Evolutionary conservation across 352 stramenopile genomes (phyloP).

Genomic region (Sclerospora graminicola): DNA sequence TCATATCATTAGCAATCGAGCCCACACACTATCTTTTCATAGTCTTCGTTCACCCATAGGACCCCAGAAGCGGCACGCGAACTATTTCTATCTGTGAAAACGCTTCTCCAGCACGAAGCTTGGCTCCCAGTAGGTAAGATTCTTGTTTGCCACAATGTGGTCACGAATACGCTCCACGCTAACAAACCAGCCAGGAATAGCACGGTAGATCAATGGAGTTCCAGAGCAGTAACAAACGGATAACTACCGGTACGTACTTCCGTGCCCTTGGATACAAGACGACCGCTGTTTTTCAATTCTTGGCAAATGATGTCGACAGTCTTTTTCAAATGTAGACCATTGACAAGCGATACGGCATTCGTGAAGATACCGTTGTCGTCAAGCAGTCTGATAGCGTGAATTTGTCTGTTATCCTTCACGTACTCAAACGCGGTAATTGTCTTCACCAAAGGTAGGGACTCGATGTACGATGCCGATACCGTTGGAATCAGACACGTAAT

Average conservation of each 20-base stretch:
- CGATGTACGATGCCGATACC: no score
- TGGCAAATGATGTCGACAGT: slow-evolving; percentile 95
- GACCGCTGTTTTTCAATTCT: slow-evolving; percentile 89
- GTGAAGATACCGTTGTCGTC: slow-evolving; percentile 97
- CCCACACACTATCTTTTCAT: no score
- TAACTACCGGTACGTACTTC: slow-evolving; percentile 98
- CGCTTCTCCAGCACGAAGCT: no score
- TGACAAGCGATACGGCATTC: slow-evolving; percentile 85
- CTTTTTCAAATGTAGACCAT: slow-evolving; percentile 96
- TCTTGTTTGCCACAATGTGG: no score
- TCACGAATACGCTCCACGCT: no score
- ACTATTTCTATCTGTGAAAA: slow-evolving; percentile 99
- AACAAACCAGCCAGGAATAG: no score
- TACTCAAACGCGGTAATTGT: slow-evolving; percentile 98
- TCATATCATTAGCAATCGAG: no score
- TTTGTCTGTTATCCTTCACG: slow-evolving; percentile 92
- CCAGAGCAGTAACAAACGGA: slow-evolving; percentile 98
- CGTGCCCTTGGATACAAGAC: slow-evolving; percentile 94
- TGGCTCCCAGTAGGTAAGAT: no score
- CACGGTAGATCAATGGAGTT: no score
- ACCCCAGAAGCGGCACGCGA: slow-evolving; percentile 98
- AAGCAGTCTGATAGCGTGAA: slow-evolving; percentile 92
- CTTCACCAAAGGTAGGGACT: no score
- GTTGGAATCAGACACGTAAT: no score
- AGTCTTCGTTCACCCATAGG: no score